A percentile compares a stretch with the other conserved stretches of the same genome.
These are phyloP conservation scores for Apiospora aurea DNA, from an alignment of 2,329 filamentous ascomycete species.

Conservation along the genomic window DNA sequence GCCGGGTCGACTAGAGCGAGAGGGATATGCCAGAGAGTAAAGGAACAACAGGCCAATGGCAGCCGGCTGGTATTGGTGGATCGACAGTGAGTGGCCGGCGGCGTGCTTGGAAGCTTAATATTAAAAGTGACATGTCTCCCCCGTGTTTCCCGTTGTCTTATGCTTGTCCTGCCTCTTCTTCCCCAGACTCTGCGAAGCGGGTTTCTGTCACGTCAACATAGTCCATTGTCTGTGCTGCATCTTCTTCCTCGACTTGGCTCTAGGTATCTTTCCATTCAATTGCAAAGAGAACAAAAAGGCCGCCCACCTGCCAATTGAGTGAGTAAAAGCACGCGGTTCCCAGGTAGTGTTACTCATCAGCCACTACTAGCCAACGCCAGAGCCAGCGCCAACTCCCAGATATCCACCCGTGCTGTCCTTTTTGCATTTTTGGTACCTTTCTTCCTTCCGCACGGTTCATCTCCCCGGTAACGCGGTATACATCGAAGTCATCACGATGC, in stretches of 20 bases:
- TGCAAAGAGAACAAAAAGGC: background rate
- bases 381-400: slow-evolving; percentile 12
- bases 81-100: background rate
- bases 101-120: slow-evolving; percentile 20
- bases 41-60: background rate
- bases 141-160: slow-evolving; percentile 3
- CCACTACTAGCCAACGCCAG: background rate
- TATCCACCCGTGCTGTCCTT: background rate
- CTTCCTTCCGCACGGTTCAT: slow-evolving; percentile 19
- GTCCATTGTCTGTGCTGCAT: background rate
- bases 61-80: background rate
- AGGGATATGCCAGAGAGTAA: background rate
- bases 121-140: slow-evolving; percentile 21
- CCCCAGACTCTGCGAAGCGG: slow-evolving; percentile 19
- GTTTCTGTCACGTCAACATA: background rate
- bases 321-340: background rate
- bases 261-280: slow-evolving; percentile 10
- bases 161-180: background rate
- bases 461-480: background rate
- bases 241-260: background rate
- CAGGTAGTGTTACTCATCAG: background rate
- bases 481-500: slow-evolving; percentile 34
- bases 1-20: slow-evolving; percentile 2
- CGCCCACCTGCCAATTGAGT: background rate
- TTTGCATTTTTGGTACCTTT: background rate